Base-by-base conservation (phyloP, 2,329 filamentous ascomycete genomes). In the Coniochaeta ligniaria region DNA sequence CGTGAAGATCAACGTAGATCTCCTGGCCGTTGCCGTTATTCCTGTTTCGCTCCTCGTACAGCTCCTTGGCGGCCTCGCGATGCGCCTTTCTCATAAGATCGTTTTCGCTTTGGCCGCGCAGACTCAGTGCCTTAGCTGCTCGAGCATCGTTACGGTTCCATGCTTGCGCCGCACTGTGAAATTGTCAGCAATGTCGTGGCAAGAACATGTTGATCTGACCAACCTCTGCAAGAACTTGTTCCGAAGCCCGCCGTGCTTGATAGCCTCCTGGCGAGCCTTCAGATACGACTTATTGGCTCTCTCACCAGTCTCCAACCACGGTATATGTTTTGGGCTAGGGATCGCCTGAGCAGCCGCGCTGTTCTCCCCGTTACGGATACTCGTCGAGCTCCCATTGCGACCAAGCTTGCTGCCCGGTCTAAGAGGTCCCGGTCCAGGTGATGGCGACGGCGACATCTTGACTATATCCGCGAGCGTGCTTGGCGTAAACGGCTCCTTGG, bases 81-180 rank as follows among this genome's bases (percentile, higher is more conserved):
- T 99, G 95, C 54, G 93, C 94, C 78, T 96, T 96, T 65, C 93
- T 87, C 95, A 99, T 99, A 41, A 96, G 83, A 66, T 96, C 92
- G 69, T 99, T 98, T 77, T 99, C 95, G 67, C 91, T 95, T 75
- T 98, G 95, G 14, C 95, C 95, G 33, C 95, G 89, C 54, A 98
- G 84, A 69, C 92, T 96, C 57, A 98, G 83, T 35, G 94, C 94
- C 78, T 98, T 98, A 63, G 95, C 95, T 20, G 95, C 94, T 63
- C 95, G 88, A 45, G 95, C 94, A 73, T 99, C 95, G 69, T 97
- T 98, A 61, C 95, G 90, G 72, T 98, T 97, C 94, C 95, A 99
- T 24, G 95, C 95, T 81, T 98, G 94, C 9, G 94, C 94, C 66
- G 95, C 95, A 74, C 93, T 96, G 64, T 47, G 62, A 14, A 52